phyloP scores from a whole-genome alignment of 192 early-diverging fungal species.

The Gigaspora rosea region DNA sequence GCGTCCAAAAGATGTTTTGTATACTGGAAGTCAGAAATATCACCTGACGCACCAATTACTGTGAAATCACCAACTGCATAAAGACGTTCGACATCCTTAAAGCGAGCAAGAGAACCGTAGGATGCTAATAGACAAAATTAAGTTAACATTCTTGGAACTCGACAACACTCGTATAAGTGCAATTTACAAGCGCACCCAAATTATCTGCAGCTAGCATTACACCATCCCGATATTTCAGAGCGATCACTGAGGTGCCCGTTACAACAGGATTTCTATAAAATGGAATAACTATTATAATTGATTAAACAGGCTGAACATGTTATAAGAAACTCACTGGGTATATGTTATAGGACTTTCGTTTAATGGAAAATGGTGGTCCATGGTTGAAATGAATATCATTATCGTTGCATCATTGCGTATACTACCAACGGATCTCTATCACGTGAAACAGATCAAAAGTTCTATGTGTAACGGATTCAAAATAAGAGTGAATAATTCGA shows the following conservation, averaged over 20 bases:
- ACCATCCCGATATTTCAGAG: constrained; percentile 94
- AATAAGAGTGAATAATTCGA: not conserved
- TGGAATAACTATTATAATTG: too few relatives aligned
- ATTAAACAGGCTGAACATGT: too few relatives aligned
- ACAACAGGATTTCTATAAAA: constrained; percentile 73
- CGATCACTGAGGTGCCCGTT: constrained; percentile 92
- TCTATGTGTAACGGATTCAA: not conserved
- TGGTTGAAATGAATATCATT: too few relatives aligned
- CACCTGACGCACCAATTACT: constrained; percentile 89
- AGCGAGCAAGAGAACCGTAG: constrained; percentile 90
- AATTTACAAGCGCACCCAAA: constrained; percentile 55
- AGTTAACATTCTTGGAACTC: not conserved
- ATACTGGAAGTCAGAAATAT: constrained; percentile 94
- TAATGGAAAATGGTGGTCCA: too few relatives aligned
- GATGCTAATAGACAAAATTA: constrained; percentile 59
- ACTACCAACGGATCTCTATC: too few relatives aligned
- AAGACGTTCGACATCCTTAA: constrained; percentile 87
- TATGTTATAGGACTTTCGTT: too few relatives aligned
- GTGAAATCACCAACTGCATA: constrained; percentile 79
- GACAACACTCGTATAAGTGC: not conserved
- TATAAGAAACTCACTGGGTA: too few relatives aligned
- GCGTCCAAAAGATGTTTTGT: constrained; percentile 81
- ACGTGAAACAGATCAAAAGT: too few relatives aligned
- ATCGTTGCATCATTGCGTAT: too few relatives aligned
- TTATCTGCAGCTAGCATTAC: constrained; percentile 96